phyloP scores from a whole-genome alignment of 176 grass and related monocot species.

The Puccinellia tenuiflora region DNA sequence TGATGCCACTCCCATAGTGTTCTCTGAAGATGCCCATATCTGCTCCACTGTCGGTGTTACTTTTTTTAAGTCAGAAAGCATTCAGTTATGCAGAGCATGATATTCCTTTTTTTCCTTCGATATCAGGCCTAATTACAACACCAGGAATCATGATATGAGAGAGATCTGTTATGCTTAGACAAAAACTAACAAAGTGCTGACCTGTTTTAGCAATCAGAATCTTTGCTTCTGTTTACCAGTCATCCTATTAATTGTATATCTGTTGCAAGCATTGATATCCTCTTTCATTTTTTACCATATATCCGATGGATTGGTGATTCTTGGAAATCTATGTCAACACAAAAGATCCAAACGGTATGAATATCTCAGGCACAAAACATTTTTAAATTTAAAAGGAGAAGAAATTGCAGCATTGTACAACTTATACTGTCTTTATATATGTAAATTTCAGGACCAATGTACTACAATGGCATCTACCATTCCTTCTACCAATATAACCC shows the following conservation, averaged over 20 bases:
- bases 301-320: neutral
- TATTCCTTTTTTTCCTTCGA: neutral
- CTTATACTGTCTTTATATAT: neutral
- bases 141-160: neutral
- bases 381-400: neutral
- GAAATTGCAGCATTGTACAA: neutral
- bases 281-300: constrained; percentile 8
- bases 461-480: constrained; percentile 90
- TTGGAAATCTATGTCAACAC: constrained; percentile 4
- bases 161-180: neutral
- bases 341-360: constrained; percentile 91
- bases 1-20: neutral
- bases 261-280: neutral
- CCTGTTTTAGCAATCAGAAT: neutral
- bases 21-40: neutral
- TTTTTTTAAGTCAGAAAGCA: neutral
- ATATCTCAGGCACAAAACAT: neutral
- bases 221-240: neutral
- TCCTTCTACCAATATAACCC: constrained; percentile 92
- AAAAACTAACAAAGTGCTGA: neutral
- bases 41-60: neutral
- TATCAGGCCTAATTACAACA: neutral
- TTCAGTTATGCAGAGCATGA: neutral
- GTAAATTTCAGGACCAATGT: constrained; percentile 74
- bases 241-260: neutral